These are phyloP conservation scores for Penicillium parvum DNA, from an alignment of 495 filamentous ascomycete genomes.

Conservation along the genomic window DNA sequence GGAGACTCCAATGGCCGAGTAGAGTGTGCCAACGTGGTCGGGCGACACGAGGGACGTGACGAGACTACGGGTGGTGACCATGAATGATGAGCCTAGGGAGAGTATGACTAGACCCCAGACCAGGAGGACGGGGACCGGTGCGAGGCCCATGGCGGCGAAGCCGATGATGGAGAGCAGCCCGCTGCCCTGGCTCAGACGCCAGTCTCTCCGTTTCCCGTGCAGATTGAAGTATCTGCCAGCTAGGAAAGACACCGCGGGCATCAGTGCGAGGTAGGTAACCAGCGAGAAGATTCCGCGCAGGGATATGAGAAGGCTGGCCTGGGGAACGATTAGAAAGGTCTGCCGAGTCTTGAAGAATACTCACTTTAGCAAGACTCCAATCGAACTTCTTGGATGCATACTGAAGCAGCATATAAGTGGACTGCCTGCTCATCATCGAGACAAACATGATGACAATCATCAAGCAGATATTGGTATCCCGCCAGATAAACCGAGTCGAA, in stretches of 20 bases:
- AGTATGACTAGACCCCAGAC: conserved; percentile 31
- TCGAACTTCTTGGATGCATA: conserved; percentile 40
- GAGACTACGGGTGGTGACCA: conserved; percentile 29
- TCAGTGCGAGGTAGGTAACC: conserved; percentile 27
- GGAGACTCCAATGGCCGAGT: conserved; percentile 31
- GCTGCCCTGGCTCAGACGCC: conserved; percentile 29
- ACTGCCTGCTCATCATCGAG: conserved; percentile 25
- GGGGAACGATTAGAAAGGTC: conserved; percentile 1
- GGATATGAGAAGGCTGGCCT: conserved; percentile 41
- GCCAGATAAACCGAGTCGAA: conserved; percentile 30
- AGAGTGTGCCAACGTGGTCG: conserved; percentile 31
- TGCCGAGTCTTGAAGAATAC: neutral
- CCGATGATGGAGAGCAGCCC: conserved; percentile 27
- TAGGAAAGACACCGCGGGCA: conserved; percentile 25
- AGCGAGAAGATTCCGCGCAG: conserved; percentile 35
- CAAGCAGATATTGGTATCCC: conserved; percentile 22
- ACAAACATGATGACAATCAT: conserved; percentile 31
- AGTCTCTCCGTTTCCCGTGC: conserved; percentile 27
- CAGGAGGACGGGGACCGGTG: conserved; percentile 28
- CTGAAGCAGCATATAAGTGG: conserved; percentile 31
- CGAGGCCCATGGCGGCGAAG: conserved; percentile 26
- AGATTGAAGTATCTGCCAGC: conserved; percentile 24
- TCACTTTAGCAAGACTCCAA: conserved; percentile 38
- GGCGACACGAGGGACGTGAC: conserved; percentile 32
- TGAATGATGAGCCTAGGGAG: conserved; percentile 32